These are phyloP conservation scores for Aspergillus melleus DNA, from an alignment of 2,329 filamentous ascomycete genomes.

Conservation along the genomic window DNA sequence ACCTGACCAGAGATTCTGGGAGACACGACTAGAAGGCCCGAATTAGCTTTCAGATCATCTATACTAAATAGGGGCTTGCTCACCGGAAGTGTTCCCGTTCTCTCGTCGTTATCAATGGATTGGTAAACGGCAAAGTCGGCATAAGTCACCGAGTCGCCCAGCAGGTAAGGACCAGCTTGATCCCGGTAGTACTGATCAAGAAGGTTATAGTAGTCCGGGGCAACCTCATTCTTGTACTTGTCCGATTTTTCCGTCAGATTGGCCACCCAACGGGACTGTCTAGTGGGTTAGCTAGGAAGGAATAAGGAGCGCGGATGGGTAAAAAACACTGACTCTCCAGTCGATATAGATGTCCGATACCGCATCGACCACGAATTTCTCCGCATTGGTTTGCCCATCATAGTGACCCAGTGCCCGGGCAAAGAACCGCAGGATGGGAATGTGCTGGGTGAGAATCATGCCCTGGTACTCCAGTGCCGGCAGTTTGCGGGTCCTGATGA, in stretches of 20 bases:
- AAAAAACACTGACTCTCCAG: constrained; percentile 35
- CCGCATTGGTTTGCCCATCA: constrained; percentile 38
- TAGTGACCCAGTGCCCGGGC: constrained; percentile 37
- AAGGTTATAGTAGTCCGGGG: constrained; percentile 32
- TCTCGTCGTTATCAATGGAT: constrained; percentile 40
- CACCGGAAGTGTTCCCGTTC: constrained; percentile 36
- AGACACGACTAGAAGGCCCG: constrained; percentile 7
- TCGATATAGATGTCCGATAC: constrained; percentile 43
- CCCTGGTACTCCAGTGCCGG: constrained; percentile 41
- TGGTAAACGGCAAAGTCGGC: constrained; percentile 43
- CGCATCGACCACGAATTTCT: constrained; percentile 40
- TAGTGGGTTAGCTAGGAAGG: neutral
- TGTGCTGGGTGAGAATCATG: constrained; percentile 28
- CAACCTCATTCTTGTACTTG: constrained; percentile 32
- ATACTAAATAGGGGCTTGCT: neutral
- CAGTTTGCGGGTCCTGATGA: constrained; percentile 32
- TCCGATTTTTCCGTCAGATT: constrained; percentile 23
- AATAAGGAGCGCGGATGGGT: too few species aligned
- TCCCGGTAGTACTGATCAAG: constrained; percentile 33
- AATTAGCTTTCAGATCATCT: neutral
- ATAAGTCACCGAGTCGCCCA: constrained; percentile 40
- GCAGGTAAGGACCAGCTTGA: constrained; percentile 35
- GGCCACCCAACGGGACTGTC: constrained; percentile 26
- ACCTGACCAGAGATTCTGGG: constrained; percentile 11
- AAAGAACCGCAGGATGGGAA: constrained; percentile 40